phyloP scores from a whole-genome alignment of 2,329 filamentous ascomycete genomes.

The Aspergillus sp. region DNA sequence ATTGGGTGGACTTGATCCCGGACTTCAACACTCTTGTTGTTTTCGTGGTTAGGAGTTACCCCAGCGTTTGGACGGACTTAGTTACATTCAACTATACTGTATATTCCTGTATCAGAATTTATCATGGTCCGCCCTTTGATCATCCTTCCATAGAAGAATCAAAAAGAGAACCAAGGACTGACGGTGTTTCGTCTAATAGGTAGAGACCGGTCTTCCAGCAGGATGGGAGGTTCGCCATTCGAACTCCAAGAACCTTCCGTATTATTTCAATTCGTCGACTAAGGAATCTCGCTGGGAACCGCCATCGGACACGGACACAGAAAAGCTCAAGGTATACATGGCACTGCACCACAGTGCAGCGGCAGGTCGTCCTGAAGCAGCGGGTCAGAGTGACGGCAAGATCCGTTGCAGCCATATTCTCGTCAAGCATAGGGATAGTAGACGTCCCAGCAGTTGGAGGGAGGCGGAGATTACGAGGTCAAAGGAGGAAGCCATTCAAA shows the following conservation, averaged over 20 bases:
- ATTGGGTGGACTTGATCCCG: too few species aligned
- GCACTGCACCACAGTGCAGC: slow-evolving; percentile 66
- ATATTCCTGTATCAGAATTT: background rate
- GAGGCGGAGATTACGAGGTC: slow-evolving; percentile 79
- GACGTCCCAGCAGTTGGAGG: slow-evolving; percentile 86
- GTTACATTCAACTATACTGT: too few species aligned
- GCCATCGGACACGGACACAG: slow-evolving; percentile 75
- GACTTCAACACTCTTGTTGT: too few species aligned
- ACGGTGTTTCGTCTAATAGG: slow-evolving; percentile 31
- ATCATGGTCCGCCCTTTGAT: slow-evolving; percentile 6
- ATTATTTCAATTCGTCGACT: slow-evolving; percentile 88
- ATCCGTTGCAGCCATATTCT: slow-evolving; percentile 89
- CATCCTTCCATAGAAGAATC: background rate
- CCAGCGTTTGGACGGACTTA: background rate
- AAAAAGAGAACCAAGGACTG: background rate
- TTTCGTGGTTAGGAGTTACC: background rate
- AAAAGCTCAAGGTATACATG: slow-evolving; percentile 93
- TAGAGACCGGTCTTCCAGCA: slow-evolving; percentile 70
- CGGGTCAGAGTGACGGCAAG: slow-evolving; percentile 58
- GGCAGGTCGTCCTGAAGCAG: slow-evolving; percentile 22
- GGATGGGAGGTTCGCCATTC: slow-evolving; percentile 96
- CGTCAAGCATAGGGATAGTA: slow-evolving; percentile 84
- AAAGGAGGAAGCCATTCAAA: slow-evolving; percentile 75
- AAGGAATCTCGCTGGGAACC: slow-evolving; percentile 95
- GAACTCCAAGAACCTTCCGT: slow-evolving; percentile 96